These are phyloP conservation scores for Naganishia sp. DNA, from an alignment of 1,284 basidiomycete species.

Conservation along the genomic window DNA sequence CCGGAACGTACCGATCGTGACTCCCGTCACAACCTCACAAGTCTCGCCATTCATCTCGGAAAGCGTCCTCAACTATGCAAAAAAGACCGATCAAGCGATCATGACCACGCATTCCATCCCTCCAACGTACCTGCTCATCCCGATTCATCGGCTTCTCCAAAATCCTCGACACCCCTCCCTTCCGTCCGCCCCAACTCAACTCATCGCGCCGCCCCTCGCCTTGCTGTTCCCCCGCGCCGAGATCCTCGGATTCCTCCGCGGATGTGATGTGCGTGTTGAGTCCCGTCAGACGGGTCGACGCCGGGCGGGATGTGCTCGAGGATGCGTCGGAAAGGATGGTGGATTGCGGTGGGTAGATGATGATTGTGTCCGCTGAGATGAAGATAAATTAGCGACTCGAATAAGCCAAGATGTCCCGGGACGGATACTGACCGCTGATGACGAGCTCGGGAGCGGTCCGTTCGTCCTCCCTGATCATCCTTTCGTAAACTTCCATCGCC, in stretches of 20 bases:
- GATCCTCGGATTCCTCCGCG: slow-evolving; percentile 33
- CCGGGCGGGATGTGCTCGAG: slow-evolving; percentile 11
- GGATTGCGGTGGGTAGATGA: slow-evolving; percentile 72
- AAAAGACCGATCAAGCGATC: neutral
- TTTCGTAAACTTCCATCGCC: slow-evolving; percentile 88
- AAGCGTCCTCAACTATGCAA: slow-evolving; percentile 69
- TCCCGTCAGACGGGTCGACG: neutral
- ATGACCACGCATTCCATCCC: too few species aligned
- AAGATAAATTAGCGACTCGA: neutral
- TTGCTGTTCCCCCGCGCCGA: slow-evolving; percentile 59
- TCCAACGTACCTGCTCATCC: slow-evolving; percentile 65
- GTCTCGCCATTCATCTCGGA: slow-evolving; percentile 79
- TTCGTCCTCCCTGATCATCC: slow-evolving; percentile 69
- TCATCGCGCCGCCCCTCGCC: slow-evolving; percentile 37
- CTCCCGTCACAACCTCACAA: slow-evolving; percentile 89
- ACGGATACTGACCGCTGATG: slow-evolving; percentile 70
- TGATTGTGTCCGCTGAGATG: slow-evolving; percentile 79
- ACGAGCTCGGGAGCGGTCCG: slow-evolving; percentile 89
- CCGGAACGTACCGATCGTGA: slow-evolving; percentile 66
- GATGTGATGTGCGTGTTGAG: slow-evolving; percentile 19
- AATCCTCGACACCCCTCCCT: slow-evolving; percentile 49
- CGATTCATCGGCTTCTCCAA: slow-evolving; percentile 84
- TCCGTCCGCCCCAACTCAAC: slow-evolving; percentile 44
- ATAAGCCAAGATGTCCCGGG: neutral
- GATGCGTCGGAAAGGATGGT: slow-evolving; percentile 40